A percentile compares a stretch with the other conserved stretches of the same genome.
These are phyloP conservation scores for Phyllosticta citribraziliensis DNA, from an alignment of 2,329 filamentous ascomycete genomes.

Conservation along the genomic window DNA sequence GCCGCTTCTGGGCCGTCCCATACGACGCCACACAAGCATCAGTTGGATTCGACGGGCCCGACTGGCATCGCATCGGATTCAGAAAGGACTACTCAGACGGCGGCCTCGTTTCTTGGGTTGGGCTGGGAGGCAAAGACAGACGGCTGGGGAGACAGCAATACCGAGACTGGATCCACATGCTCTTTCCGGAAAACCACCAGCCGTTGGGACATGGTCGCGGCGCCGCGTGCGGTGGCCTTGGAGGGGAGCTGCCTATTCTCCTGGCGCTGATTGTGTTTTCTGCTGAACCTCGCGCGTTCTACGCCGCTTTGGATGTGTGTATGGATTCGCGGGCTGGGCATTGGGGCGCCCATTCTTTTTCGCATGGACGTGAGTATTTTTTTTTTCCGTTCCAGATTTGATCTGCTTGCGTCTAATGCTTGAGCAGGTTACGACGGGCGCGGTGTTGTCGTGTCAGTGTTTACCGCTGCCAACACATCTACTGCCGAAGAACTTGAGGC, in stretches of 20 bases:
- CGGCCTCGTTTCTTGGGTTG: not conserved
- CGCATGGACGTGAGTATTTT: constrained; percentile 15
- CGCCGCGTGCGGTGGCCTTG: constrained; percentile 17
- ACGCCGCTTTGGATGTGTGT: constrained; percentile 13
- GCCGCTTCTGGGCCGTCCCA: constrained; percentile 3
- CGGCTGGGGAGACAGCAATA: not conserved
- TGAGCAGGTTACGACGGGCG: constrained; percentile 6
- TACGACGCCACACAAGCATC: not conserved
- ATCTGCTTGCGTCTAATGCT: not conserved
- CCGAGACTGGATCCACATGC: not conserved
- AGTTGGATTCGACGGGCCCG: not conserved
- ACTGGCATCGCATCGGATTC: constrained; percentile 3
- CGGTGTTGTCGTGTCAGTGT: constrained; percentile 10
- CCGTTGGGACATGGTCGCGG: not conserved
- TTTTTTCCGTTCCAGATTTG: no score
- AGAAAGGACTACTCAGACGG: not conserved
- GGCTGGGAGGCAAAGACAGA: not conserved
- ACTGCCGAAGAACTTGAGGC: not conserved
- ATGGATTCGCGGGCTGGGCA: constrained; percentile 12
- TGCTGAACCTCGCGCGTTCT: constrained; percentile 11
- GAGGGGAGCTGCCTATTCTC: constrained; percentile 25
- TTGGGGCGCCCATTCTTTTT: constrained; percentile 15
- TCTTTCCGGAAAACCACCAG: constrained; percentile 5
- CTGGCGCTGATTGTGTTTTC: constrained; percentile 23
- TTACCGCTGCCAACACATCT: not conserved